Percentiles rank a stretch among this genome's conserved stretches.
These are phyloP conservation scores for Skeletonema tropicum DNA, from an alignment of 108 stramenopile species.

Conservation along the genomic window DNA sequence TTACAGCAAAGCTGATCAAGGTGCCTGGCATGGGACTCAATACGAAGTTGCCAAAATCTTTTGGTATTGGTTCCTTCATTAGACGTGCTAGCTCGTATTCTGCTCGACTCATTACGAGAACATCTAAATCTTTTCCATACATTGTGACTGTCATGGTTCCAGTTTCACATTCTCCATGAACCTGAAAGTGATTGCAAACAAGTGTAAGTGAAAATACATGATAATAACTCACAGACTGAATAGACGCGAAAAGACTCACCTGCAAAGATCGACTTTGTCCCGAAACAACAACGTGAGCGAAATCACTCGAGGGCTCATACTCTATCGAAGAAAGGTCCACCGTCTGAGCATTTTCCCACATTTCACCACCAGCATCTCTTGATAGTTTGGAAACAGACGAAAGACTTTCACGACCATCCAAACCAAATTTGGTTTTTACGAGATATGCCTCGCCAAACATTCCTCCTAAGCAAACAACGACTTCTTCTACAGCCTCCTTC, in stretches of 20 bases:
- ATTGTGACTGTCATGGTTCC: conserved; percentile 53
- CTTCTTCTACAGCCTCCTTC: conserved; percentile 22
- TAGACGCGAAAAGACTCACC: conserved; percentile 22
- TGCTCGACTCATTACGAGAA: conserved; percentile 71
- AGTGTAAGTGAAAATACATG: background rate
- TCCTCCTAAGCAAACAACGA: conserved; percentile 75
- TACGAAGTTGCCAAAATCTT: conserved; percentile 80
- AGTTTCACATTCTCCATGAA: conserved; percentile 54
- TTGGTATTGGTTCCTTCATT: conserved; percentile 76
- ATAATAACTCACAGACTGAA: background rate
- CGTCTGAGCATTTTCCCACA: conserved; percentile 16
- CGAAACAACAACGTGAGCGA: conserved; percentile 56
- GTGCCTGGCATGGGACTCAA: conserved; percentile 97
- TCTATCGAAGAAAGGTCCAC: conserved; percentile 36
- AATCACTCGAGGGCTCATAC: conserved; percentile 48
- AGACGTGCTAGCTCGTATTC: conserved; percentile 80
- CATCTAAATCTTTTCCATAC: conserved; percentile 68
- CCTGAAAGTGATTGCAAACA: conserved; percentile 25
- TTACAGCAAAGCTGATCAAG: conserved; percentile 71
- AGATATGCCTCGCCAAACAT: conserved; percentile 71
- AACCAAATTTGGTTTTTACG: conserved; percentile 42
- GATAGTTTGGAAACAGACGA: conserved; percentile 27
- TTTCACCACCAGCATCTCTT: conserved; percentile 17
- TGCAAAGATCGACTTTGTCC: conserved; percentile 59
- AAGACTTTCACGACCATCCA: conserved; percentile 9